Evolutionary conservation across 2,329 filamentous ascomycete genomes (phyloP).

Genomic region (Lachnellula arida): DNA sequence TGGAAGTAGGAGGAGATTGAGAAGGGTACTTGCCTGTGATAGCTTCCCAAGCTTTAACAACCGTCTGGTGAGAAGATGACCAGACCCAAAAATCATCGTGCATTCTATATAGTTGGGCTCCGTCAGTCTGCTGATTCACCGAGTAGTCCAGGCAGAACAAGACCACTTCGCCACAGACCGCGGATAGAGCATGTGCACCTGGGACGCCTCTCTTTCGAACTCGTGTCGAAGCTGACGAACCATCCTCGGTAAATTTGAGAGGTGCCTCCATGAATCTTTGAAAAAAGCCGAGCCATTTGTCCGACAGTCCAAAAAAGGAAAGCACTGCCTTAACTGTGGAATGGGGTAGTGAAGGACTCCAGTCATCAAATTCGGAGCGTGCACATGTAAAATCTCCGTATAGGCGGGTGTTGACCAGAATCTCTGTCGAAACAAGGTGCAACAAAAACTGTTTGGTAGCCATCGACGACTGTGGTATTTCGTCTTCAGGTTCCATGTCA

Average conservation of each 20-base stretch:
- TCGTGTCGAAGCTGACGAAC: constrained; percentile 37
- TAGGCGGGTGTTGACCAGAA: constrained; percentile 45
- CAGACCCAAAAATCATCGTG: constrained; percentile 67
- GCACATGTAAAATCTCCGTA: constrained; percentile 50
- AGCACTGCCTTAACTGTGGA: constrained; percentile 52
- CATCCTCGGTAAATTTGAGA: constrained; percentile 52
- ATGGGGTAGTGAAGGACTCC: constrained; percentile 56
- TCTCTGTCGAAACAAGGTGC: constrained; percentile 51
- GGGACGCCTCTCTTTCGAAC: constrained; percentile 54
- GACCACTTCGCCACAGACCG: constrained; percentile 54
- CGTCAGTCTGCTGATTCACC: constrained; percentile 53
- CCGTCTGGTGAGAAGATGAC: constrained; percentile 46
- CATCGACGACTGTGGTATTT: constrained; percentile 32
- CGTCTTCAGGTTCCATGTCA: constrained; percentile 8
- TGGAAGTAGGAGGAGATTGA: too few species aligned
- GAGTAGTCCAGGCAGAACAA: constrained; percentile 63
- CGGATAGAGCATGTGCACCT: constrained; percentile 53
- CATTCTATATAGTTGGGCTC: constrained; percentile 53
- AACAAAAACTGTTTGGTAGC: constrained; percentile 53
- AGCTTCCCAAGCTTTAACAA: constrained; percentile 54
- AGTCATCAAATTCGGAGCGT: constrained; percentile 54
- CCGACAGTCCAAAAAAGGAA: constrained; percentile 54
- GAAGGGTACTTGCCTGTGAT: constrained; percentile 34
- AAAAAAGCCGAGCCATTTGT: constrained; percentile 56
- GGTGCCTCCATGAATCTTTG: constrained; percentile 54